Evolutionary conservation across 257 asterid species (phyloP).

Genomic region (Rehmannia glutinosa): DNA sequence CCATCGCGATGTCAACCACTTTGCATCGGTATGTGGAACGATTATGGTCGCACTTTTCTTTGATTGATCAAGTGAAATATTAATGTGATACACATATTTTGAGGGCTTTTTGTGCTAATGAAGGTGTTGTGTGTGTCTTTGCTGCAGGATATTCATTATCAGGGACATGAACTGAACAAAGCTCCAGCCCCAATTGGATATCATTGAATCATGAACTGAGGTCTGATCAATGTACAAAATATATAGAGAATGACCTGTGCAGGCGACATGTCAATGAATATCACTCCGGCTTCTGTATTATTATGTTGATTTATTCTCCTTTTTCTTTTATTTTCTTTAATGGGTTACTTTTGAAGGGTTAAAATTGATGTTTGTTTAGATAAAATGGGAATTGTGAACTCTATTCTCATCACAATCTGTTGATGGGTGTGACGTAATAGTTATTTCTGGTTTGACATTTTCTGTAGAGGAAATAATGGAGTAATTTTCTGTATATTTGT

Average conservation of each 20-base stretch:
- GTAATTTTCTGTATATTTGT: not conserved
- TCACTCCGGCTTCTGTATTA: not conserved
- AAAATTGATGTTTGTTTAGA: not conserved
- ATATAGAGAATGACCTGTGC: not conserved
- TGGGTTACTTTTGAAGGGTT: not conserved
- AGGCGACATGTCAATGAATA: not conserved
- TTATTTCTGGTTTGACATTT: not conserved
- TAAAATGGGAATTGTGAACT: not conserved
- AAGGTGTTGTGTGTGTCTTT: not conserved
- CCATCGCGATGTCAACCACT: constrained; percentile 93
- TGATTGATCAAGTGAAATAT: not conserved
- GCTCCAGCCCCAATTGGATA: constrained; percentile 48
- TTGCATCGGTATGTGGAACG: constrained; percentile 64
- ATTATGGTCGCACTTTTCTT: too few species aligned
- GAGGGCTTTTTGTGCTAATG: not conserved
- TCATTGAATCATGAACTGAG: constrained; percentile 25
- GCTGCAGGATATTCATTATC: constrained; percentile 51
- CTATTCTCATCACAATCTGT: not conserved
- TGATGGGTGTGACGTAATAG: not conserved
- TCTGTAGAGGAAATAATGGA: not conserved
- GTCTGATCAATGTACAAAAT: not conserved
- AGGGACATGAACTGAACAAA: constrained; percentile 46
- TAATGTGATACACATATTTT: not conserved
- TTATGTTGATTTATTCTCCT: not conserved
- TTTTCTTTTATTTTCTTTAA: not conserved